Conservation (phyloP, 345 rosid genomes). For the Melaleuca alternifolia region DNA sequence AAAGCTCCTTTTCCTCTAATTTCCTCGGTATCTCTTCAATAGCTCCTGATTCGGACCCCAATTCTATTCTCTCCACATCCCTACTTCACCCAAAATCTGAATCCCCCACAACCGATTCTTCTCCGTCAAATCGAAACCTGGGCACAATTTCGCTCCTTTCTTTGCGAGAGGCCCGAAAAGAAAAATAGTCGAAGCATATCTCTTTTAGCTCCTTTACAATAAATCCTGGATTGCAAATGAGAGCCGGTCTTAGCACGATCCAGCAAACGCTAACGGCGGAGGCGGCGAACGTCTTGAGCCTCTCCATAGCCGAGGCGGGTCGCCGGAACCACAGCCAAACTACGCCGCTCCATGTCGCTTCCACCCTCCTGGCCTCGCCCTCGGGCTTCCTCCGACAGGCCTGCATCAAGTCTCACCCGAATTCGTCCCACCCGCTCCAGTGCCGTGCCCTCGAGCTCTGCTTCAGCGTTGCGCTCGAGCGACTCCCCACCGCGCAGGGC, state of each 20-base stretch:
- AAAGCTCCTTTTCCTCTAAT: not conserved
- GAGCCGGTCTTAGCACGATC: slow-evolving; percentile 90
- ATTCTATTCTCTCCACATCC: not conserved
- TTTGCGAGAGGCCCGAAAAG: not conserved
- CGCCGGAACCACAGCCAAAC: slow-evolving; percentile 95
- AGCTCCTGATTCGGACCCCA: not conserved
- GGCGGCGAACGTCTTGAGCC: slow-evolving; percentile 83
- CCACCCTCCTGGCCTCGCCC: slow-evolving; percentile 69
- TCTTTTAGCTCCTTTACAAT: not conserved
- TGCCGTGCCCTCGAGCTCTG: slow-evolving; percentile 98
- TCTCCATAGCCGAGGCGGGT: slow-evolving; percentile 78
- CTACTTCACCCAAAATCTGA: not conserved
- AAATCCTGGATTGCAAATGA: slow-evolving; percentile 37
- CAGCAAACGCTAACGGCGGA: slow-evolving; percentile 98
- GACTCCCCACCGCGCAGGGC: slow-evolving; percentile 62
- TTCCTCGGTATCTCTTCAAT: not conserved
- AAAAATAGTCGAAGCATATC: not conserved
- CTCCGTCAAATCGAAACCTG: not conserved
- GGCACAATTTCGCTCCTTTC: not conserved
- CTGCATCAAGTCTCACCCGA: slow-evolving; percentile 95
- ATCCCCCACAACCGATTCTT: not conserved
- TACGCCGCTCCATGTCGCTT: slow-evolving; percentile 95
- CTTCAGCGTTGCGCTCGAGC: slow-evolving; percentile 96
- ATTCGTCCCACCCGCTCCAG: slow-evolving; percentile 98
- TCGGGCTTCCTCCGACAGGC: slow-evolving; percentile 94